These are phyloP conservation scores for Ogataea nonfermentans DNA, from an alignment of 805 yeast genomes.

Conservation along the genomic window DNA sequence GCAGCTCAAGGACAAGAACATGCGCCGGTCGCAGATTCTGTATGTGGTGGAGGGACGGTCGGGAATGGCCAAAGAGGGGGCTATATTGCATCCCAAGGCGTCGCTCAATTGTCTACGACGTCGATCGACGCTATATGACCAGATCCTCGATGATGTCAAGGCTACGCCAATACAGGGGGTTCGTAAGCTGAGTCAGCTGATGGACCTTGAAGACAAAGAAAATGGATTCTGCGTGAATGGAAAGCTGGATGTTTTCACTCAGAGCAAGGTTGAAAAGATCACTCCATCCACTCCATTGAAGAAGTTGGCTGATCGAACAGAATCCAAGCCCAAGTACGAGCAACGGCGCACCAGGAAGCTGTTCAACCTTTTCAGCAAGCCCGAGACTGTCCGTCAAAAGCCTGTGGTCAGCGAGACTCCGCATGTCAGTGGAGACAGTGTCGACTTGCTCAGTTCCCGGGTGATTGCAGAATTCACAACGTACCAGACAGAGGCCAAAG, in stretches of 20 bases:
- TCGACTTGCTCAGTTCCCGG: constrained; percentile 68
- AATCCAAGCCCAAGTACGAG: neutral
- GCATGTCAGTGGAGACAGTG: constrained; percentile 32
- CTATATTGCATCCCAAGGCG: constrained; percentile 35
- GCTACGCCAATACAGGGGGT: constrained; percentile 36
- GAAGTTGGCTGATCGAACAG: constrained; percentile 43
- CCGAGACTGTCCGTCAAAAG: neutral
- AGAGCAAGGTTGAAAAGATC: constrained; percentile 42
- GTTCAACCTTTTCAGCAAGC: constrained; percentile 7
- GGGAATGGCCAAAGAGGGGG: constrained; percentile 11
- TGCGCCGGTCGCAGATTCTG: constrained; percentile 41
- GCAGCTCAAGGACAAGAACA: constrained; percentile 38
- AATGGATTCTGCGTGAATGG: constrained; percentile 52
- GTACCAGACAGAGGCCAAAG: constrained; percentile 27
- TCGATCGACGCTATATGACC: constrained; percentile 27
- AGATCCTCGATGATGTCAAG: constrained; percentile 30
- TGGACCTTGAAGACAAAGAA: constrained; percentile 20
- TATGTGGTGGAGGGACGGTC: constrained; percentile 33
- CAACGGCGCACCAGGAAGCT: neutral
- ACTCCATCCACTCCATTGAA: constrained; percentile 70
- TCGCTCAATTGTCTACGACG: constrained; percentile 31
- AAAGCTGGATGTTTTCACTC: constrained; percentile 46
- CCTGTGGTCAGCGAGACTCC: constrained; percentile 4
- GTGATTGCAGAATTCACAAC: constrained; percentile 55
- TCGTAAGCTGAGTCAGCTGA: constrained; percentile 20